Evolutionary conservation across 148 eudicot species (phyloP), one percentile per base, ranked within the genome.

Genomic region (Chenopodium formosanum): DNA sequence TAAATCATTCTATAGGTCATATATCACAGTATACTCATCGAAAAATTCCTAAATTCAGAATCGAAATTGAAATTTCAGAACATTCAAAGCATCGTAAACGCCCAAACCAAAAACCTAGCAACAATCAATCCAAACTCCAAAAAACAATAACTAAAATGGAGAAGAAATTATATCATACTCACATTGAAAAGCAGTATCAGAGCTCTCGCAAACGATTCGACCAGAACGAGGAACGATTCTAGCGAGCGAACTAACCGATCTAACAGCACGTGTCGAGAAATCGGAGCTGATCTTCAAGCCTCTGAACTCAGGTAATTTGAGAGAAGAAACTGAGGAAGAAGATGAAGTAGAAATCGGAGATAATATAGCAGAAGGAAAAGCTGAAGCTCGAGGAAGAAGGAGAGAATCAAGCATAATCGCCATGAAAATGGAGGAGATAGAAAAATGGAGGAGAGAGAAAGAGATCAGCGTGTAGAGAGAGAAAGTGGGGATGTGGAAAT

Each of bases 181-280:
- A 95, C 99, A 90, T 87, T 84, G 85, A n/a, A 91, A 86, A 71
- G 97, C 86, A 6, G 99, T 83, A 7, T 92, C 90, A 73, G 90
- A 93, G 70, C 91, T 89, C 79, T 93, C 99, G 82, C 92, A 89
- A 1, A 91, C 92, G 77, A 93, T 83, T 27, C 92, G 82, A 16
- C 85, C 77, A 69, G 80, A 78, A 47, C 86, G 86, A 73, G 89
- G 89, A 83, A 65, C 81, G 68, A 84, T 53, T 50, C 79, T 83
- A 17, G 85, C 50, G 1, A 52, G 70, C 29, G 63, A 84, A 27
- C 50, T 83, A 31, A 77, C 56, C 48, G 91, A 86, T 85, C 81
- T 75, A 17, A 79, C 14, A 7, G 88, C 44, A 23, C 87, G 84
- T 76, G 83, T 70, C 17, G 83, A 73, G 17, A 65, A 25, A 31